phyloP scores from a whole-genome alignment of 2,329 filamentous ascomycete species.

The Colletotrichum plurivorum region DNA sequence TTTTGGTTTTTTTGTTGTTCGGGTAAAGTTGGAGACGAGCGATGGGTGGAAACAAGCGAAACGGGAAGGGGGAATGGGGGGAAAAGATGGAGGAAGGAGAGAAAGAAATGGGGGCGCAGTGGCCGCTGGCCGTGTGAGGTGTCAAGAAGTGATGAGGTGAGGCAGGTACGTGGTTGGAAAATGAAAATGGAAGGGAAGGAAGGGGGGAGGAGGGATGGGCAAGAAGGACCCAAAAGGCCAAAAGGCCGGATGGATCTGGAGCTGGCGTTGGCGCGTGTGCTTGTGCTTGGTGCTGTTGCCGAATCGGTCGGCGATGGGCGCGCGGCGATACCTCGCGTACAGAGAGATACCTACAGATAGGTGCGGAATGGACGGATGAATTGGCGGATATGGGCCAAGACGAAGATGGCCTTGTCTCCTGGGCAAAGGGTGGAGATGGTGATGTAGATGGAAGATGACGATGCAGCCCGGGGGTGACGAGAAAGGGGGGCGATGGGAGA shows the following conservation, averaged over 20 bases:
- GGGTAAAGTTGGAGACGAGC: constrained; percentile 37
- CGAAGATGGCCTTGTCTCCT: neutral
- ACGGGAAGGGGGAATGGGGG: constrained; percentile 22
- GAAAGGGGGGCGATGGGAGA: neutral
- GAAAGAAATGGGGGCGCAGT: neutral
- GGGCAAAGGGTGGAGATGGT: neutral
- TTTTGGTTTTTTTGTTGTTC: constrained; percentile 27
- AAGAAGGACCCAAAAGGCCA: neutral
- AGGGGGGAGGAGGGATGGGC: neutral
- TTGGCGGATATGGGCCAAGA: neutral
- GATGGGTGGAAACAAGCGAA: constrained; percentile 35
- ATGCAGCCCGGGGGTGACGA: neutral
- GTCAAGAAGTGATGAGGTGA: constrained; percentile 40
- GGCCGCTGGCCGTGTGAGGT: neutral
- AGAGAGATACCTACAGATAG: neutral
- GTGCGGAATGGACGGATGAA: neutral
- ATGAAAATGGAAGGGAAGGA: neutral
- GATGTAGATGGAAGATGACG: neutral
- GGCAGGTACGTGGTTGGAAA: neutral
- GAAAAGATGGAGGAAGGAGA: neutral
- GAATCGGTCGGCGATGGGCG: too few species aligned
- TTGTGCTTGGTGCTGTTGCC: too few species aligned
- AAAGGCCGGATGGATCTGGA: too few species aligned
- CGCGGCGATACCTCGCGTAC: too few species aligned
- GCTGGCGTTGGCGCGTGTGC: too few species aligned